Evolutionary conservation across 305 asterid species (phyloP), one percentile per base, ranked within the genome.

Genomic region (Euphrasia arctica): DNA sequence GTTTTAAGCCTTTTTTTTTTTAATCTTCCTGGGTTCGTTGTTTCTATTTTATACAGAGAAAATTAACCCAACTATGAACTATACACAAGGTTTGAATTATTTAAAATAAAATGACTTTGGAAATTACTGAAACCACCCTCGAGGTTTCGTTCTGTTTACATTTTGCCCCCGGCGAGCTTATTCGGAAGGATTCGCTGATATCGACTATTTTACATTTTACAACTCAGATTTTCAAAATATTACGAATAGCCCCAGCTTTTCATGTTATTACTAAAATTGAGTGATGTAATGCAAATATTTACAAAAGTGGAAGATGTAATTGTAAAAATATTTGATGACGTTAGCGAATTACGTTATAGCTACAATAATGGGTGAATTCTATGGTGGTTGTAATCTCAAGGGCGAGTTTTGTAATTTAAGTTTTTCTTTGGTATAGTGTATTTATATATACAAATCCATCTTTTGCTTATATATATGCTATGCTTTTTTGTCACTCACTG

Each of bases 401-500:
- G 43, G 43, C 0, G 10, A 39, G 7, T 39, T 39, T 39, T 39
- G 43, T 39, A 39, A 7, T 39, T 39, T 39, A 6, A 8, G 9
- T 6, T 7, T 36, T 36, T 36, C 9, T 36, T 36, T 36, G 10
- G 14, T 50, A 50, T 50, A 8, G 2, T 18, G 5, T 15, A 13
- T 56, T 50, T 42, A 57, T 42, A 50, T 62, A 28, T 58, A 13
- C 54, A 18, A 36, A 63, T 56, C 54, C 54, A 25, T 74, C 64
- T 58, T 55, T 15, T 66, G 58, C 69, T 55, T 51, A 63, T 58
- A 47, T 50, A 63, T 58, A 32, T 43, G 4, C 29, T 36, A 47
- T 63, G 25, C 10, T 63, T 52, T 74, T 45, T 34, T 73, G 39
- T 67, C 63, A 62, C 64, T 68, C 69, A 72, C 43, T 39, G 3